Conservation (phyloP, 2,329 filamentous ascomycete species). For the Beauveria bassiana region DNA sequence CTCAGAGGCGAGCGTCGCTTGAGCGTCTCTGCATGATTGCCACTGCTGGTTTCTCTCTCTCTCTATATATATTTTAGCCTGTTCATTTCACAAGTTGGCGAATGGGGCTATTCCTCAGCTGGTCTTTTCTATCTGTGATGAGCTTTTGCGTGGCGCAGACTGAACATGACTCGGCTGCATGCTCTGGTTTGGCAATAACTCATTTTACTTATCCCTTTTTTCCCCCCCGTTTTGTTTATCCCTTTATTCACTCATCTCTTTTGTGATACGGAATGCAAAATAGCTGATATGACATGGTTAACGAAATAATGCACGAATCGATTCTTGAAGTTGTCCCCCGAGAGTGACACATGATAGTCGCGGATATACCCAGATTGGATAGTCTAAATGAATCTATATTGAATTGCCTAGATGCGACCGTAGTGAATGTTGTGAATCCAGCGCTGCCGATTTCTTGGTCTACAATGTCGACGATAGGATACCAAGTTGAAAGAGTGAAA, state of each 20-base stretch:
- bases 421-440: neutral
- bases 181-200: neutral
- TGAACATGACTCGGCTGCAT: neutral
- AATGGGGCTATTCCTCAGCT: neutral
- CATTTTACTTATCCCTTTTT: neutral
- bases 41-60: neutral
- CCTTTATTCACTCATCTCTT: neutral
- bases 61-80: neutral
- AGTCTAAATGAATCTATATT: neutral
- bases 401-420: neutral
- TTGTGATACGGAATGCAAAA: neutral
- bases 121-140: neutral
- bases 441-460: neutral
- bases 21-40: constrained; percentile 8
- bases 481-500: neutral
- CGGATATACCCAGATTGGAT: constrained; percentile 9
- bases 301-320: neutral
- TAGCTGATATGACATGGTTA: neutral
- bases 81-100: neutral
- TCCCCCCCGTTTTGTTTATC: neutral
- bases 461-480: neutral
- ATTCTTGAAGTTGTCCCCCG: neutral
- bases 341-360: neutral
- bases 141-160: neutral
- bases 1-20: constrained; percentile 22